Conservation (phyloP, 192 early-diverging fungal species). For the Powellomyces hirtus region DNA sequence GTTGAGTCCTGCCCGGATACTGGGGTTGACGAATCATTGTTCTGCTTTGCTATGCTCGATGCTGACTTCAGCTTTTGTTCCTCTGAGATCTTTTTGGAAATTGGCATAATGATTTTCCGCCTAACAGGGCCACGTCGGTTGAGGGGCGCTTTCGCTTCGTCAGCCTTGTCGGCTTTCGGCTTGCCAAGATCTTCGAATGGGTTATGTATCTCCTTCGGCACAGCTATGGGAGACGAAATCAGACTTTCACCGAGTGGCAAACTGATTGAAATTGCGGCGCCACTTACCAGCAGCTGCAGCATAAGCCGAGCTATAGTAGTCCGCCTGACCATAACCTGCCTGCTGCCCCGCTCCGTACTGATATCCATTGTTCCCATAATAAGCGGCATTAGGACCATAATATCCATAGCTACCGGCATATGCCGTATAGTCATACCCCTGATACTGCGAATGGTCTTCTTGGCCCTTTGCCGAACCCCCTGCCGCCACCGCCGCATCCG, state of each 20-base stretch:
- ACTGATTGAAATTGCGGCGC: too few species aligned
- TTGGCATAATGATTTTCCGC: slow-evolving; percentile 8
- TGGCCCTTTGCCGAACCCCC: background rate
- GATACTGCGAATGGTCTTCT: slow-evolving; percentile 22
- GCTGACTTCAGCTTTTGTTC: background rate
- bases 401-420: slow-evolving; percentile 15
- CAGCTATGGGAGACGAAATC: background rate
- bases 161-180: slow-evolving; percentile 8
- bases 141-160: background rate
- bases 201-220: slow-evolving; percentile 15
- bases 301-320: slow-evolving; percentile 10
- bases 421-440: slow-evolving; percentile 26
- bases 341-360: background rate
- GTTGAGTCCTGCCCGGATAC: too few species aligned
- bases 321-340: background rate
- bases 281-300: slow-evolving; percentile 4
- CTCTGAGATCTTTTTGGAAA: background rate
- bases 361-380: slow-evolving; percentile 9
- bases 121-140: background rate
- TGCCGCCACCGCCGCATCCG: background rate
- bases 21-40: too few species aligned
- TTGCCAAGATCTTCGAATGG: slow-evolving; percentile 12
- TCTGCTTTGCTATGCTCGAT: too few species aligned
- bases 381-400: slow-evolving; percentile 24
- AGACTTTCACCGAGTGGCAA: background rate